A percentile compares a stretch with the other conserved stretches of the same genome.
phyloP scores from a whole-genome alignment of 169 alveolate genomes.

The Plasmodium sp. region DNA sequence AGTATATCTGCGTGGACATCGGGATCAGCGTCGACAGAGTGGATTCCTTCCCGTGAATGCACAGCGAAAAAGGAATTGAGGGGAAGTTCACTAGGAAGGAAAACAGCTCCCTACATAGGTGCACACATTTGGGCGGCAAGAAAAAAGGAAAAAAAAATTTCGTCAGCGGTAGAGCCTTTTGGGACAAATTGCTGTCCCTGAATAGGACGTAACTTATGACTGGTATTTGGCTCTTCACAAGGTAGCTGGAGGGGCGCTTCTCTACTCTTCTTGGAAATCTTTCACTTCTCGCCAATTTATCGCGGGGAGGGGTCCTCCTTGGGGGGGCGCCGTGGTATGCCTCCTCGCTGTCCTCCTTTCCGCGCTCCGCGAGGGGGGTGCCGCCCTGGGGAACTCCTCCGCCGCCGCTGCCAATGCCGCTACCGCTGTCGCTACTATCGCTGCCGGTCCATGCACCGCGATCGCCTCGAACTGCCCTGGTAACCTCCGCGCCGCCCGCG shows the following conservation, averaged over 20 bases:
- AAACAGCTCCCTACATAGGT: slow-evolving; percentile 44
- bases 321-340: neutral
- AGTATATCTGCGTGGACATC: slow-evolving; percentile 26
- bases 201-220: slow-evolving; percentile 53
- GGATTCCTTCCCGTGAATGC: slow-evolving; percentile 68
- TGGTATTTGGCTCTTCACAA: slow-evolving; percentile 48
- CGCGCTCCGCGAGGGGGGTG: neutral
- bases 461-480: neutral
- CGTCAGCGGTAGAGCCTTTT: slow-evolving; percentile 47
- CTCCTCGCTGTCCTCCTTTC: neutral
- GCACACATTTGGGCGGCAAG: slow-evolving; percentile 48
- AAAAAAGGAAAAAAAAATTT: slow-evolving; percentile 50
- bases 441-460: neutral
- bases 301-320: neutral
- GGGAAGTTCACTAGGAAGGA: slow-evolving; percentile 42
- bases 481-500: neutral
- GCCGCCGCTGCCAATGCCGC: neutral
- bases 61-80: slow-evolving; percentile 59
- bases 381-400: neutral
- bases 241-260: neutral
- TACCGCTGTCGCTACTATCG: neutral
- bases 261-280: neutral
- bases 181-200: slow-evolving; percentile 49
- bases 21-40: slow-evolving; percentile 40
- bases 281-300: neutral